Evolutionary conservation across 2,329 filamentous ascomycete species (phyloP).

Genomic region (Triangularia setosa): DNA sequence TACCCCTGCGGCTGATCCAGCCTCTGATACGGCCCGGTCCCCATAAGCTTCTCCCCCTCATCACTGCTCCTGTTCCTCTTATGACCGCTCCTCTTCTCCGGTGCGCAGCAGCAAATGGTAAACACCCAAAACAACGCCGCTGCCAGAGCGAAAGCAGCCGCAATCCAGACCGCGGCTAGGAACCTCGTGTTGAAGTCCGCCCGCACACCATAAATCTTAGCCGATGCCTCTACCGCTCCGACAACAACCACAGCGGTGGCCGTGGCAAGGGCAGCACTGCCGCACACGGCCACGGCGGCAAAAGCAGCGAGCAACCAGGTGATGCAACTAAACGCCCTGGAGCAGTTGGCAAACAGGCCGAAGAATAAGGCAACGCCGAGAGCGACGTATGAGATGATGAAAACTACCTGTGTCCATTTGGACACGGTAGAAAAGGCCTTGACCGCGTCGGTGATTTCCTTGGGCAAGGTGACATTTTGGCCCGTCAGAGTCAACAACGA

Average conservation of each 20-base stretch:
- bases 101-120: slow-evolving; percentile 84
- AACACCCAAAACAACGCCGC: slow-evolving; percentile 87
- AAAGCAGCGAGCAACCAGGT: slow-evolving; percentile 73
- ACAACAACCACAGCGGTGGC: slow-evolving; percentile 68
- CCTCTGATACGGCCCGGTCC: slow-evolving; percentile 40
- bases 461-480: slow-evolving; percentile 61
- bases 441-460: slow-evolving; percentile 62
- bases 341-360: slow-evolving; percentile 80
- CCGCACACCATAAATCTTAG: slow-evolving; percentile 68
- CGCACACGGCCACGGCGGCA: slow-evolving; percentile 51
- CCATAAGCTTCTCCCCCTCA: slow-evolving; percentile 50
- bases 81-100: slow-evolving; percentile 42
- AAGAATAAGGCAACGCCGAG: slow-evolving; percentile 70
- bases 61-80: slow-evolving; percentile 25
- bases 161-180: slow-evolving; percentile 73
- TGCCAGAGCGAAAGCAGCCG: slow-evolving; percentile 69
- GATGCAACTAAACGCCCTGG: slow-evolving; percentile 73
- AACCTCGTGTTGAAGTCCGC: slow-evolving; percentile 64
- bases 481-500: slow-evolving; percentile 45
- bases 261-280: slow-evolving; percentile 69
- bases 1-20: slow-evolving; percentile 37
- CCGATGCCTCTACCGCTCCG: slow-evolving; percentile 61
- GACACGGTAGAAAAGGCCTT: slow-evolving; percentile 69
- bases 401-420: slow-evolving; percentile 81
- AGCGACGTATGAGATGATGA: slow-evolving; percentile 66